phyloP scores from a whole-genome alignment of 306 rosid species.

The Dalbergia oliveri region DNA sequence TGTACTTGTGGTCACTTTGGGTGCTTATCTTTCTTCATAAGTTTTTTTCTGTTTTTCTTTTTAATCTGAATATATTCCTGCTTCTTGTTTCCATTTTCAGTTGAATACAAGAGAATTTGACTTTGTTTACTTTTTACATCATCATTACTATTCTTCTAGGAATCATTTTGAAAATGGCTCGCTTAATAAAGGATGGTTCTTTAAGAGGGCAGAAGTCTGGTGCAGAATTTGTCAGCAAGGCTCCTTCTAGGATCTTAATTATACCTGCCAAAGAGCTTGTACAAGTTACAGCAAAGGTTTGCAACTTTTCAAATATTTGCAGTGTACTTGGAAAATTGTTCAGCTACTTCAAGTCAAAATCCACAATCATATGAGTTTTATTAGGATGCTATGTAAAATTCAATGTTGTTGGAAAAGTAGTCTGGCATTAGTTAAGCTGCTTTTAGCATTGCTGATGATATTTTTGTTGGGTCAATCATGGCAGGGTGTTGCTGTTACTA shows the following conservation, averaged over 20 bases:
- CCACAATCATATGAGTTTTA: slow-evolving; percentile 24
- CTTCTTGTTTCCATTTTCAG: slow-evolving; percentile 30
- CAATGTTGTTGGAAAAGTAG: neutral
- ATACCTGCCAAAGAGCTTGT: slow-evolving; percentile 85
- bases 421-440: slow-evolving; percentile 29
- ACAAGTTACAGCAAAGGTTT: slow-evolving; percentile 90
- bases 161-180: slow-evolving; percentile 89
- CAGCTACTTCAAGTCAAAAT: slow-evolving; percentile 17
- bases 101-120: slow-evolving; percentile 13
- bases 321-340: neutral
- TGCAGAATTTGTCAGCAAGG: slow-evolving; percentile 70
- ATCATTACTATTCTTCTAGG: slow-evolving; percentile 57
- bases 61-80: slow-evolving; percentile 12
- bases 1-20: neutral
- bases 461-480: slow-evolving; percentile 50
- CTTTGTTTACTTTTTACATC: neutral
- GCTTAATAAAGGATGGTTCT: slow-evolving; percentile 73
- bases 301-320: slow-evolving; percentile 46
- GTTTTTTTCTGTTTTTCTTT: neutral
- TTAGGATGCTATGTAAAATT: slow-evolving; percentile 25
- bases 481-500: slow-evolving; percentile 77
- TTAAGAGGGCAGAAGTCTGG: slow-evolving; percentile 70
- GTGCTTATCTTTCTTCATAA: neutral
- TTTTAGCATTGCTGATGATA: slow-evolving; percentile 45
- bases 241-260: slow-evolving; percentile 70